Evolutionary conservation across 768 basidiomycete genomes (phyloP).

Genomic region (Pholiota microspora): DNA sequence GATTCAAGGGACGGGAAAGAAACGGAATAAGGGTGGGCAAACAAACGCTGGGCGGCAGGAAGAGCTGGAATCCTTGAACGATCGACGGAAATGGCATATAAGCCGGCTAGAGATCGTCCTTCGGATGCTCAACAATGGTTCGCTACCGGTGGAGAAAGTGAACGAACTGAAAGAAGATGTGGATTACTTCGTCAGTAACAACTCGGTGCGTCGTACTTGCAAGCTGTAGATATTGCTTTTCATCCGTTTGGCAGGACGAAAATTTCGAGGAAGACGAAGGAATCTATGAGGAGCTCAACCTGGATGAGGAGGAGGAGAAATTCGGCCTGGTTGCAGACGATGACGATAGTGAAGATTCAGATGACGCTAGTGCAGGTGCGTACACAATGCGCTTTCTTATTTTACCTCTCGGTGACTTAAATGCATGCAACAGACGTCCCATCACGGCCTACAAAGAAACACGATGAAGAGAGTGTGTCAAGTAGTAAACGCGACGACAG

Average conservation of each 20-base stretch:
- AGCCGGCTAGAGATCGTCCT: slow-evolving; percentile 89
- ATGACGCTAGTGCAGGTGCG: slow-evolving; percentile 71
- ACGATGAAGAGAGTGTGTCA: slow-evolving; percentile 74
- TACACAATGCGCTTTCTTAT: neutral
- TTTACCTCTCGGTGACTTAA: neutral
- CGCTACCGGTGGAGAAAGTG: slow-evolving; percentile 79
- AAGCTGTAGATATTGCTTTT: neutral
- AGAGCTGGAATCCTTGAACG: slow-evolving; percentile 86
- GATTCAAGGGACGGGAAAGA: slow-evolving; percentile 79
- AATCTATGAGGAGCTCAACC: slow-evolving; percentile 95
- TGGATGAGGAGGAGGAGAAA: slow-evolving; percentile 96
- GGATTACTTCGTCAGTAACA: slow-evolving; percentile 92
- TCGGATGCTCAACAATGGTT: slow-evolving; percentile 91
- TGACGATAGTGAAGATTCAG: slow-evolving; percentile 75
- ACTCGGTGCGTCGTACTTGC: slow-evolving; percentile 61
- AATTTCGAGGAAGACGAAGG: slow-evolving; percentile 97
- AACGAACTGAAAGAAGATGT: slow-evolving; percentile 89
- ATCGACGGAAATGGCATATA: slow-evolving; percentile 95
- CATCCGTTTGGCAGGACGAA: slow-evolving; percentile 65
- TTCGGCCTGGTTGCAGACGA: slow-evolving; percentile 80
- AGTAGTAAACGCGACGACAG: slow-evolving; percentile 78
- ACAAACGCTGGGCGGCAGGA: slow-evolving; percentile 70
- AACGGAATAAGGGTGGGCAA: slow-evolving; percentile 72
- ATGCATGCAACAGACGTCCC: slow-evolving; percentile 47
- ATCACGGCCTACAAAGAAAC: slow-evolving; percentile 70